Percentiles rank a stretch among this genome's conserved stretches.
phyloP scores from a whole-genome alignment of 306 rosid species.

The Sophora flavescens region DNA sequence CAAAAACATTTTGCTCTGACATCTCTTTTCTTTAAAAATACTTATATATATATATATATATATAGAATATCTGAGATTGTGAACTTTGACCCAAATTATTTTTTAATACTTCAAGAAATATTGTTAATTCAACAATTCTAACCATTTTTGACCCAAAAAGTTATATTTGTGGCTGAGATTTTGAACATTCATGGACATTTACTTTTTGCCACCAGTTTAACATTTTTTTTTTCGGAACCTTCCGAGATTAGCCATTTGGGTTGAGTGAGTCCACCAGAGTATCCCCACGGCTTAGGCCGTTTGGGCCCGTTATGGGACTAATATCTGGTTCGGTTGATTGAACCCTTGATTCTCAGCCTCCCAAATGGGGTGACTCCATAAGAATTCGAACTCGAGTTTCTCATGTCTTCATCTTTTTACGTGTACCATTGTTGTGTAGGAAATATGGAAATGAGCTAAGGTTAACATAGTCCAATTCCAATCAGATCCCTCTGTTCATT shows the following conservation, averaged over 20 bases:
- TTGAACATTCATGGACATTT: background rate
- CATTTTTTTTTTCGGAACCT: background rate
- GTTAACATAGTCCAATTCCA: background rate
- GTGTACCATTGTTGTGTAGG: background rate
- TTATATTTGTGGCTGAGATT: constrained; percentile 25
- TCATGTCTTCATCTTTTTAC: too few species aligned
- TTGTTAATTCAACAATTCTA: background rate
- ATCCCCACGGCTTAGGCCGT: too few species aligned
- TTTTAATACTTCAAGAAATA: constrained; percentile 27
- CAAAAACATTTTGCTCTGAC: background rate
- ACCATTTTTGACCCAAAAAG: background rate
- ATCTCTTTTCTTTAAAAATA: background rate
- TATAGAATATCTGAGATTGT: background rate
- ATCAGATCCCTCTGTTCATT: background rate
- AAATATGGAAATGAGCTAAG: background rate
- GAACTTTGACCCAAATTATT: background rate
- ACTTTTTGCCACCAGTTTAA: background rate
- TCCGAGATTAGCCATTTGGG: too few species aligned
- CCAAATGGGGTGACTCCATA: too few species aligned
- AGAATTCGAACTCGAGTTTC: too few species aligned
- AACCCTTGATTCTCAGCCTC: too few species aligned
- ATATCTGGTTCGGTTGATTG: too few species aligned
- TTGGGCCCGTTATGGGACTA: too few species aligned
- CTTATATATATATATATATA: background rate
- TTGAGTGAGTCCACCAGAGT: too few species aligned